Percentiles rank a stretch among this genome's conserved stretches.
Conservation (phyloP, 768 basidiomycete genomes). For the Hypholoma fasciculare region DNA sequence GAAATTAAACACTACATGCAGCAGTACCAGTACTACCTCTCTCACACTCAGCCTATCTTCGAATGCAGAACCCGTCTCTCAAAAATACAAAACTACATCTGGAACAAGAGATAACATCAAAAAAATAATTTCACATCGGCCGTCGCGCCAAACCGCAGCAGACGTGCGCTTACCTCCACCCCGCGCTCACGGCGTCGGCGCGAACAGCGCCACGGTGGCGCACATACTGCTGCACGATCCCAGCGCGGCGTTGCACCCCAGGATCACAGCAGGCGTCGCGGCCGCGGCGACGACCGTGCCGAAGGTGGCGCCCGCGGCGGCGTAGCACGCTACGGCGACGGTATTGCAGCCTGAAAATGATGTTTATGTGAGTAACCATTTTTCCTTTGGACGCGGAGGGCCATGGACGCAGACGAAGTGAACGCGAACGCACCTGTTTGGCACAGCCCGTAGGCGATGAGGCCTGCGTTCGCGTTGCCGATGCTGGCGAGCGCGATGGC, state of each 20-base stretch:
- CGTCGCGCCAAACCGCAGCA: too few species aligned
- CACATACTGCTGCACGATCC: slow-evolving; percentile 22
- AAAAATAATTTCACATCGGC: too few species aligned
- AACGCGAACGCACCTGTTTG: slow-evolving; percentile 25
- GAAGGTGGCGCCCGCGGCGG: slow-evolving; percentile 40
- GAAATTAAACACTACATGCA: too few species aligned
- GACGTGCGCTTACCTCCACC: neutral
- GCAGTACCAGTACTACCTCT: too few species aligned
- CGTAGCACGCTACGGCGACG: slow-evolving; percentile 39
- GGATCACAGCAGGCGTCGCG: slow-evolving; percentile 34
- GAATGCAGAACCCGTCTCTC: too few species aligned
- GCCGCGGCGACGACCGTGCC: slow-evolving; percentile 41
- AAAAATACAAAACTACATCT: too few species aligned
- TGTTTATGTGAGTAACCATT: too few species aligned
- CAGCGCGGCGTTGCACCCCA: slow-evolving; percentile 43
- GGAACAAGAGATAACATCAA: too few species aligned
- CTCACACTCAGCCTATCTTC: too few species aligned
- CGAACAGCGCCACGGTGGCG: slow-evolving; percentile 11
- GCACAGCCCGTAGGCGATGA: slow-evolving; percentile 39
- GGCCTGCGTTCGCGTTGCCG: slow-evolving; percentile 23
- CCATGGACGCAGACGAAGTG: too few species aligned
- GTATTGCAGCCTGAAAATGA: slow-evolving; percentile 19
- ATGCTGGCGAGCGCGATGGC: neutral
- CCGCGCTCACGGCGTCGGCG: neutral
- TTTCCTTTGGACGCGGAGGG: too few species aligned